These are phyloP conservation scores for Aspergillus luchuensis DNA, from an alignment of 2,329 filamentous ascomycete species.

Conservation along the genomic window DNA sequence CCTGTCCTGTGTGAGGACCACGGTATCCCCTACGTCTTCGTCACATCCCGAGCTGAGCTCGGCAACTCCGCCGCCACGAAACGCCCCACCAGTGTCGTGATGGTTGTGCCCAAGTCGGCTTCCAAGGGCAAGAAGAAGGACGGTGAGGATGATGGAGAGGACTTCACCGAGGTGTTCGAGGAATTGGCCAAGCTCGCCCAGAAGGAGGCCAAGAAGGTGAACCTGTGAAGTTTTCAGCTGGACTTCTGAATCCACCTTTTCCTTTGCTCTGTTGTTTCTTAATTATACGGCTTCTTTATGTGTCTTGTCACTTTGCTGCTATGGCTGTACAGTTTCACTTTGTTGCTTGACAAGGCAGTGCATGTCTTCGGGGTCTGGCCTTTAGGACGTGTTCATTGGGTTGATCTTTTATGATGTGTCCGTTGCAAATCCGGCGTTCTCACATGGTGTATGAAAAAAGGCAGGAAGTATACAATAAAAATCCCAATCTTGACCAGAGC, in stretches of 20 bases:
- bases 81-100: slow-evolving; percentile 93
- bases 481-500: slow-evolving; percentile 14
- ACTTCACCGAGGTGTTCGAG: slow-evolving; percentile 56
- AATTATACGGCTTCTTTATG: slow-evolving; percentile 30
- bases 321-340: slow-evolving; percentile 42
- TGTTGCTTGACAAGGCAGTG: slow-evolving; percentile 39
- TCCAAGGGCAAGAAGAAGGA: slow-evolving; percentile 56
- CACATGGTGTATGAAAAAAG: slow-evolving; percentile 44
- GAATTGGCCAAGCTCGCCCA: slow-evolving; percentile 61
- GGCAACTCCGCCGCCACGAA: slow-evolving; percentile 93
- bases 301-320: slow-evolving; percentile 28
- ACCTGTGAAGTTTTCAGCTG: slow-evolving; percentile 44
- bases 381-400: slow-evolving; percentile 37
- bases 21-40: slow-evolving; percentile 94
- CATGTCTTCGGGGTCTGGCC: slow-evolving; percentile 44
- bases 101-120: slow-evolving; percentile 63
- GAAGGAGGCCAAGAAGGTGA: slow-evolving; percentile 61
- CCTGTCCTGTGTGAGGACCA: slow-evolving; percentile 98
- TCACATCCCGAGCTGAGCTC: slow-evolving; percentile 87
- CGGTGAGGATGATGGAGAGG: slow-evolving; percentile 48
- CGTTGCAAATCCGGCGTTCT: slow-evolving; percentile 43
- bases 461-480: slow-evolving; percentile 34
- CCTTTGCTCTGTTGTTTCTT: slow-evolving; percentile 25
- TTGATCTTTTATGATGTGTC: slow-evolving; percentile 37
- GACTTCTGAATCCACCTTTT: slow-evolving; percentile 17